Evolutionary conservation across 2,329 filamentous ascomycete species (phyloP), one percentile per base, ranked within the genome.

Genomic region (Pestalotiopsis sp.): DNA sequence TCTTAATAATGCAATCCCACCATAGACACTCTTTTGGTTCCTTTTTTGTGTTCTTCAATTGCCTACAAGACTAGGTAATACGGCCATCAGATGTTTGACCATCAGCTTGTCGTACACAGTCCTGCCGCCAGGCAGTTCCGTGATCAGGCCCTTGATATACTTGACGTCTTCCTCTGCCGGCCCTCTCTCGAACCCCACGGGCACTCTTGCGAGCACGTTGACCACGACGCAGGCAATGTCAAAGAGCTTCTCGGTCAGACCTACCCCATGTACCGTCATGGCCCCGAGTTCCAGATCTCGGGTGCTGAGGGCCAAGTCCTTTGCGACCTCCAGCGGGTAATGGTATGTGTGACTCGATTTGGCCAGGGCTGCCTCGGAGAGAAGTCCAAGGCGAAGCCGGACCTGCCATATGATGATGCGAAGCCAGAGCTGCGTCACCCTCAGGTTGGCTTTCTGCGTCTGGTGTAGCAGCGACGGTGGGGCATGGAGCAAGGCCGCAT

Each of bases 221-320:
- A 83, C 79, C 1, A 84, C 80, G 0, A 82, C 79, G 0, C 81
- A 84, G 0, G 82, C 82, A 31, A 85, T 78, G 45, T 84, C 83
- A 56, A 83, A 84, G 0, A 85, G 70, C 69, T 85, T 85, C 68
- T 85, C 83, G 0, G 83, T 84, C n/a, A 85, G 70, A 0, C 83
- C 83, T 11, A 82, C 81, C 0, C 83, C 83, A 12, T 85, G 83
- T 0, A 85, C 78, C 23, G 76, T 78, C 67, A 85, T 80, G 59
- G 80, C 81, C 17, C 78, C 76, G 1, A 83, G 71, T 0, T 80
- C 76, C 0, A 84, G 73, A 31, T 82, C 79, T 2, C 79, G 72
- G 0, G 80, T 83, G 1, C 81, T 82, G 0, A 82, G 67, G 2
- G 78, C 78, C 5, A 84, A 72, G 2, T 83, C 80, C 62, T 78